These are phyloP conservation scores for Trametes sp. DNA, from an alignment of 1,284 basidiomycete species.

Conservation along the genomic window DNA sequence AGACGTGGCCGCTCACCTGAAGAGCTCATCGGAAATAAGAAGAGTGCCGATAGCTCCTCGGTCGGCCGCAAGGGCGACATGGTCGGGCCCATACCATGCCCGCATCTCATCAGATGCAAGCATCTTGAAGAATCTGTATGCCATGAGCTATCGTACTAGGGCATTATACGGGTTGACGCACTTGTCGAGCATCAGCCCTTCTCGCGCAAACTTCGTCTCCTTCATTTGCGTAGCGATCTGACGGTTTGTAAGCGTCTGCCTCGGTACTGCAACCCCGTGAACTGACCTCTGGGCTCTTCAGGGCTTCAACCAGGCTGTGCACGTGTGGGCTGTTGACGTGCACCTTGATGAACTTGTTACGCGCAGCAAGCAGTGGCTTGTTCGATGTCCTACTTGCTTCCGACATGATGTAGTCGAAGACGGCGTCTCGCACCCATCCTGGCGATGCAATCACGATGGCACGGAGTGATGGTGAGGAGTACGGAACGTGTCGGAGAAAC, in stretches of 20 bases:
- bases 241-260: neutral
- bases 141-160: neutral
- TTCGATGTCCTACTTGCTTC: slow-evolving; percentile 87
- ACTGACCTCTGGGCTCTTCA: slow-evolving; percentile 91
- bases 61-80: slow-evolving; percentile 91
- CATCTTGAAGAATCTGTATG: slow-evolving; percentile 93
- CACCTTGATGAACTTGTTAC: slow-evolving; percentile 90
- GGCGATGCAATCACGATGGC: slow-evolving; percentile 97
- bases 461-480: slow-evolving; percentile 73
- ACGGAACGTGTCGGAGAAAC: slow-evolving; percentile 91
- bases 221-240: slow-evolving; percentile 82
- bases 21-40: slow-evolving; percentile 94
- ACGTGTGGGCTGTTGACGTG: slow-evolving; percentile 95
- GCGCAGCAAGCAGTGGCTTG: slow-evolving; percentile 78
- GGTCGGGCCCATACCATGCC: slow-evolving; percentile 98
- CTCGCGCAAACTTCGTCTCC: slow-evolving; percentile 97
- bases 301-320: slow-evolving; percentile 93
- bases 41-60: slow-evolving; percentile 95
- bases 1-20: slow-evolving; percentile 61
- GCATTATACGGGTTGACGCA: slow-evolving; percentile 40
- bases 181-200: slow-evolving; percentile 92
- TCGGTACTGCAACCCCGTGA: neutral
- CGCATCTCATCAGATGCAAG: slow-evolving; percentile 92
- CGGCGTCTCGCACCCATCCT: slow-evolving; percentile 93
- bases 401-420: slow-evolving; percentile 85